A percentile compares a stretch with the other conserved stretches of the same genome.
These are phyloP conservation scores for Tuber microsphaerosporum DNA, from an alignment of 495 filamentous ascomycete genomes.

Conservation along the genomic window DNA sequence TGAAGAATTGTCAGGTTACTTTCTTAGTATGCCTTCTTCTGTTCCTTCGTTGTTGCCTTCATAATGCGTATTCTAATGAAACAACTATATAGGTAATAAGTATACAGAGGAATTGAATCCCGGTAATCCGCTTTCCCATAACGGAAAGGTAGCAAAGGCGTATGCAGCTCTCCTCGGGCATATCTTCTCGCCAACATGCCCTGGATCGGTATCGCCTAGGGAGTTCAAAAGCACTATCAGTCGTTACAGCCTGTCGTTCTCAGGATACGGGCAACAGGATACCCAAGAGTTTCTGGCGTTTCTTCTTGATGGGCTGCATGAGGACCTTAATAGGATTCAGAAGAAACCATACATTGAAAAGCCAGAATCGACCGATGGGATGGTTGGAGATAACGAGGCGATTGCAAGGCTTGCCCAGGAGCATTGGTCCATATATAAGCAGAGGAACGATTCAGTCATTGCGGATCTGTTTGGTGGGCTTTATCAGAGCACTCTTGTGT, in stretches of 20 bases:
- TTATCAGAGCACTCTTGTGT: slow-evolving; percentile 94
- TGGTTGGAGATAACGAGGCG: slow-evolving; percentile 71
- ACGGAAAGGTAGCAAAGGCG: slow-evolving; percentile 70
- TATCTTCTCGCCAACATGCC: slow-evolving; percentile 59
- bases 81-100: slow-evolving; percentile 48
- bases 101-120: slow-evolving; percentile 74
- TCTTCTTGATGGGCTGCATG: slow-evolving; percentile 85
- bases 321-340: slow-evolving; percentile 85
- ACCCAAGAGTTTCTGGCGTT: slow-evolving; percentile 98
- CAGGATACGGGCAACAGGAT: slow-evolving; percentile 92
- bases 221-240: slow-evolving; percentile 77
- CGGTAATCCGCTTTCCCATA: slow-evolving; percentile 72
- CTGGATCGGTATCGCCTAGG: slow-evolving; percentile 60
- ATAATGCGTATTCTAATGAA: slow-evolving; percentile 35
- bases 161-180: slow-evolving; percentile 67
- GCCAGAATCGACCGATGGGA: slow-evolving; percentile 94
- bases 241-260: slow-evolving; percentile 71
- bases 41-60: slow-evolving; percentile 5
- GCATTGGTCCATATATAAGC: slow-evolving; percentile 85
- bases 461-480: slow-evolving; percentile 92
- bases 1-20: slow-evolving; percentile 85
- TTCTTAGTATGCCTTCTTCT: slow-evolving; percentile 53
- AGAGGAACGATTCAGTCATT: slow-evolving; percentile 87
- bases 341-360: slow-evolving; percentile 98
- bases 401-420: slow-evolving; percentile 75